Percentiles rank a stretch among this genome's conserved stretches.
Evolutionary conservation across 768 basidiomycete species (phyloP).

Genomic region (Kwoniella europaea): DNA sequence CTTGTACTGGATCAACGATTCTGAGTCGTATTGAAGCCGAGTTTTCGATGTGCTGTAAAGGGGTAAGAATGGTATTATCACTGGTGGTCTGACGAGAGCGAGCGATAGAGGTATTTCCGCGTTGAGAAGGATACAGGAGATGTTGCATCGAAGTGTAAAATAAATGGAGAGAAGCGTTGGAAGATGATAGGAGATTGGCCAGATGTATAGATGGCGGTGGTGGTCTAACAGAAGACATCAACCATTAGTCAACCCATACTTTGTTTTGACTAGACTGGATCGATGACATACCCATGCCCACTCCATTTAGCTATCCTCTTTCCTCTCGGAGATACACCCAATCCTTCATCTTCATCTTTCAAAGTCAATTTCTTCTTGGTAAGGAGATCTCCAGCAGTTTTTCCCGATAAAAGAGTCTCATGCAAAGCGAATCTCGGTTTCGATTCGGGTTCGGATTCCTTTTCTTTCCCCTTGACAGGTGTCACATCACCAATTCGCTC

Average conservation of each 20-base stretch:
- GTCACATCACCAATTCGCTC: constrained; percentile 6
- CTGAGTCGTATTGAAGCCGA: constrained; percentile 20
- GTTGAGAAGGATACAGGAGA: constrained; percentile 26
- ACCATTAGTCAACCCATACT: background rate
- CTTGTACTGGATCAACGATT: background rate
- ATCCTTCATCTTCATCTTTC: constrained; percentile 39
- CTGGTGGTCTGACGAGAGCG: background rate
- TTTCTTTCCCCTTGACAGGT: background rate
- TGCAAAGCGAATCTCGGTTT: constrained; percentile 16
- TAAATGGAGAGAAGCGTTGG: constrained; percentile 37
- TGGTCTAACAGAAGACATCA: constrained; percentile 17
- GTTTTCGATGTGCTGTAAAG: constrained; percentile 20
- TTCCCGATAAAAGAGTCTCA: constrained; percentile 12
- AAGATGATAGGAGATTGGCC: constrained; percentile 31
- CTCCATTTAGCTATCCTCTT: constrained; percentile 34
- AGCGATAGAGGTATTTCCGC: background rate
- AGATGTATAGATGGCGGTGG: constrained; percentile 37
- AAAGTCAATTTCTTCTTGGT: constrained; percentile 8
- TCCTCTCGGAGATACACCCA: constrained; percentile 44
- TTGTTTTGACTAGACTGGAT: no score
- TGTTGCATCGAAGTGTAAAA: constrained; percentile 49
- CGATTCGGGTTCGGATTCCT: background rate
- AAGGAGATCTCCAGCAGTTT: constrained; percentile 9
- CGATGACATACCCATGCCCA: constrained; percentile 34
- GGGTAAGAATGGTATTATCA: background rate